A percentile compares a stretch with the other conserved stretches of the same genome.
Conservation (phyloP, 2,329 filamentous ascomycete genomes). For the Tolypocladium ophioglossoides region DNA sequence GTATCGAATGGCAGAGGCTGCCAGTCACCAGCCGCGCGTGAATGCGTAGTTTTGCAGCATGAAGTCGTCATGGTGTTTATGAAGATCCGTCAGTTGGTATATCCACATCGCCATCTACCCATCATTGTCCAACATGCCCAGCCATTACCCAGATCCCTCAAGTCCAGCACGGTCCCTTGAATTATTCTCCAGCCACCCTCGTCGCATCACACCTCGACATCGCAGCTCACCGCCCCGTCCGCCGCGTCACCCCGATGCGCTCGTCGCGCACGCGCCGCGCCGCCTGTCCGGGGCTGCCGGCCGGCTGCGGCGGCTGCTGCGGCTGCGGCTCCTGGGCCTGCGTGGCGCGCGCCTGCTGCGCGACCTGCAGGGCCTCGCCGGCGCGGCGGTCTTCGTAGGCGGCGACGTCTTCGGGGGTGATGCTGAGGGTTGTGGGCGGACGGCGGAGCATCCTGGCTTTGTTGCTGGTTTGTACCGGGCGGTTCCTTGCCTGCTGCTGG, state of each 20-base stretch:
- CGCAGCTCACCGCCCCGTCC: constrained; percentile 8
- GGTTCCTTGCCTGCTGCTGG: too few species aligned
- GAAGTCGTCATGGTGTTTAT: background rate
- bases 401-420: constrained; percentile 61
- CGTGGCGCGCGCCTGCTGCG: constrained; percentile 16
- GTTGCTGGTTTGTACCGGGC: too few species aligned
- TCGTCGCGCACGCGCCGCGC: constrained; percentile 23
- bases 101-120: background rate
- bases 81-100: background rate
- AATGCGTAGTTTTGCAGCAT: too few species aligned
- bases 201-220: too few species aligned
- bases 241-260: constrained; percentile 23
- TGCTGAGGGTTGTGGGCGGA: constrained; percentile 54
- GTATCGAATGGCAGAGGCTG: background rate
- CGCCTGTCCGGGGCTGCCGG: constrained; percentile 3
- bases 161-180: background rate
- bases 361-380: constrained; percentile 24
- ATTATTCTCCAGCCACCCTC: background rate
- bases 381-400: constrained; percentile 56
- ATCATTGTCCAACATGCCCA: background rate
- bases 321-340: constrained; percentile 11
- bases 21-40: background rate
- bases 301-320: constrained; percentile 4
- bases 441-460: constrained; percentile 49
- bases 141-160: background rate